Base-by-base conservation (phyloP, 805 yeast genomes). In the Ogataea degrootiae region DNA sequence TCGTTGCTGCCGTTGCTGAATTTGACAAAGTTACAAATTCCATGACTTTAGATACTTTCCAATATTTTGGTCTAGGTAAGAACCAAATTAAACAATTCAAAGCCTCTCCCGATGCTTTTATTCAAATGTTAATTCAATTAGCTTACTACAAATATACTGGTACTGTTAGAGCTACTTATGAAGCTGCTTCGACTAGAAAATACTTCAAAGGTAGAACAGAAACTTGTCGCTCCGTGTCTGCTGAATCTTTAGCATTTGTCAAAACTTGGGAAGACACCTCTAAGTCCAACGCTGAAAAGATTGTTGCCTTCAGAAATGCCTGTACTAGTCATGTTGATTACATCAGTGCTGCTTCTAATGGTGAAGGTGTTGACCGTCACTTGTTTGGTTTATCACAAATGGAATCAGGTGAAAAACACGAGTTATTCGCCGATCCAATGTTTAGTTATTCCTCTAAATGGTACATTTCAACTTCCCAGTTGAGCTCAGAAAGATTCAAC, bases 351-450 rank as follows among this genome's bases (percentile, higher is more conserved):
- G 97, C 98, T 1, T 79, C 90, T 26, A 83, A 79, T 50, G 99
- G 97, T 38, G 72, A 74, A 55, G 99, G 97, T 53, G 87, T 87
- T 49, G 99, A 92, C 66, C 86, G 99, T 64, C 99, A 92, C 69
- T 77, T 91, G 62, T 81, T 89, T 55, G 99, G 98, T 6, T 74
- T 92, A 59, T 85, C 85, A 71, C 83, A 84, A 64, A 77, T 84
- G 33, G 16, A 46, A 4, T 82, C 80, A 38, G 87, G 82, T 63
- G 68, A 67, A 34, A 75, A 76, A 37, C 94, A 91, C 26, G 84
- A 70, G 7, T 68, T 92, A 42, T 90, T 83, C 75, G 65, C 72
- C 21, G 95, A 92, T 67, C 87, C 95, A 14, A 72, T 87, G 54
- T 88, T 77, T 64, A 66, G 72, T 42, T 92, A 88, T 71, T 83